Evolutionary conservation across 768 basidiomycete species (phyloP), one percentile per base, ranked within the genome.

Genomic region (Tylopilus rubrobrunneus): DNA sequence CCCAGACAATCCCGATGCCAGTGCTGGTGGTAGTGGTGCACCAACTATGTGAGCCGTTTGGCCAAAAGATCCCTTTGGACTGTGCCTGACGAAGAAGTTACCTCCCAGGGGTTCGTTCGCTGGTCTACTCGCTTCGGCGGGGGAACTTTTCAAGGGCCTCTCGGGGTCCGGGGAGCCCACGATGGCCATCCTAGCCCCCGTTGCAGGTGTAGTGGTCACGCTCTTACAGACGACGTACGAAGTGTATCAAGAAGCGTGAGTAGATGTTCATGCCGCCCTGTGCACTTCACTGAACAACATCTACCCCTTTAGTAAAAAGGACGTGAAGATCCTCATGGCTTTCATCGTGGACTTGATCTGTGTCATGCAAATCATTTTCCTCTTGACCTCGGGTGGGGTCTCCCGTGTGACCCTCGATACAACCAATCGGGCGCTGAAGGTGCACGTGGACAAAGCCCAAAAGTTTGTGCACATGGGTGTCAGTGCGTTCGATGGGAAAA

Each of bases 331-430:
- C n/a, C 28, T 61, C 23, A 61, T 61, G 49, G 49, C 31, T 25
- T 61, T 50, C 42, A 53, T 57, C 25, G 44, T 62, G 3, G 45
- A 58, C 46, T n/a, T 61, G 28, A 49, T 58, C 19, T 61, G 51
- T 27, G 43, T 57, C 52, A 62, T 61, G 60, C 60, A 62, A 31
- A 34, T 25, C 12, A 10, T 58, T 19, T 61, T 48, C 29, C 23
- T 57, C 40, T 5, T 62, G 15, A 37, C 49, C 1, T 15, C 43
- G 1, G 37, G 42, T 9, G 9, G 21, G 2, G 42, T 2, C 1
- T 11, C 42, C 5, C 28, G 12, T 0, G 42, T 61, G 34, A 31
- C 4, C 8, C 1, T 10, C 5, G 3, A 43, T 34, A 44, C 23
- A 1, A 17, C 17, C 4, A 2, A 4, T 33, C 27, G 29, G 25